phyloP scores from a whole-genome alignment of 768 basidiomycete species.

The Hortiboletus flavorubellus region DNA sequence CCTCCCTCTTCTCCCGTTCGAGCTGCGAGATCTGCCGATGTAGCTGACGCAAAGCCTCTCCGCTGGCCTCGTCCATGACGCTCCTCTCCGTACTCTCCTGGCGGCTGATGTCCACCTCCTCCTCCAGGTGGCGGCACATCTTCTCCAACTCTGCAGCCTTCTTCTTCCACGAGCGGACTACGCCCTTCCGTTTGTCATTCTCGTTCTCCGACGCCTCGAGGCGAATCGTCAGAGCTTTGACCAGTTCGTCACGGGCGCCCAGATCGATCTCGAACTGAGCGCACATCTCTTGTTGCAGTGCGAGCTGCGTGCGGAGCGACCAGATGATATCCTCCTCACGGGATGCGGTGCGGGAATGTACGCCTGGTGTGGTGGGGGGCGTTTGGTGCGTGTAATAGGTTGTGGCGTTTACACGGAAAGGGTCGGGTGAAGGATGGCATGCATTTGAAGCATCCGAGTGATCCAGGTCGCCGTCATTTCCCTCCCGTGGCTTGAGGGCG shows the following conservation, averaged over 20 bases:
- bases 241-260: conserved; percentile 67
- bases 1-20: conserved; percentile 59
- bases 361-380: conserved; percentile 53
- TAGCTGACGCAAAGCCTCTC: conserved; percentile 74
- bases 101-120: conserved; percentile 82
- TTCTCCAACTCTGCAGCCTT: conserved; percentile 73
- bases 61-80: conserved; percentile 80
- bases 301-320: conserved; percentile 70
- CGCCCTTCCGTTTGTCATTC: conserved; percentile 52
- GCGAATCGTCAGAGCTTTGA: conserved; percentile 55
- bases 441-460: conserved; percentile 25
- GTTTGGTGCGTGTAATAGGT: conserved; percentile 78
- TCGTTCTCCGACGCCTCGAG: conserved; percentile 58
- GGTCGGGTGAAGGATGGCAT: conserved; percentile 54
- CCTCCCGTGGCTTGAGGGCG: conserved; percentile 46
- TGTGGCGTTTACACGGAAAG: conserved; percentile 67
- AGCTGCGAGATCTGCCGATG: conserved; percentile 78
- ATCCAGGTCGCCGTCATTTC: conserved; percentile 19
- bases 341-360: conserved; percentile 58
- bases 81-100: conserved; percentile 79
- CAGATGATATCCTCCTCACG: conserved; percentile 70
- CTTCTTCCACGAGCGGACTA: conserved; percentile 66
- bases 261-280: conserved; percentile 77
- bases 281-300: conserved; percentile 71
- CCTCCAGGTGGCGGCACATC: conserved; percentile 65